Evolutionary conservation across 1,139 yeast genomes (phyloP).

Genomic region (Blastobotrys malaysiensis): DNA sequence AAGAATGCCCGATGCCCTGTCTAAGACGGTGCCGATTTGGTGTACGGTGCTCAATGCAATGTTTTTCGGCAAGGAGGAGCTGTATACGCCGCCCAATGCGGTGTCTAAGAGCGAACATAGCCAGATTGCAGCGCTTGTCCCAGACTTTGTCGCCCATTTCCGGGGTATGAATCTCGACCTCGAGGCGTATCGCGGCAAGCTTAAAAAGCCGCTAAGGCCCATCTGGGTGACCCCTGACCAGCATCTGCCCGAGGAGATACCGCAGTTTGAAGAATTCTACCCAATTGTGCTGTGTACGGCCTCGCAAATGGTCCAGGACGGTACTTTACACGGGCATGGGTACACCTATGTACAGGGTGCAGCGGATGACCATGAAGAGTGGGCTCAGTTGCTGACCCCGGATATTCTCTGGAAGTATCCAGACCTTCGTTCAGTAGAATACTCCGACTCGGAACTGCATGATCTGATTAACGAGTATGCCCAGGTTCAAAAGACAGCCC

Average conservation of each 20-base stretch:
- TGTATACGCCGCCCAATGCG: slow-evolving; percentile 47
- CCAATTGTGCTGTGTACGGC: slow-evolving; percentile 59
- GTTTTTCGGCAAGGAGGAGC: slow-evolving; percentile 37
- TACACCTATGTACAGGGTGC: slow-evolving; percentile 80
- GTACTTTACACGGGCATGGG: slow-evolving; percentile 41
- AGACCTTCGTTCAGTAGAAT: slow-evolving; percentile 33
- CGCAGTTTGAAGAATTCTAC: slow-evolving; percentile 31
- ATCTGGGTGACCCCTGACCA: slow-evolving; percentile 65
- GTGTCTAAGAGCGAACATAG: slow-evolving; percentile 56
- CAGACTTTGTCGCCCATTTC: slow-evolving; percentile 46
- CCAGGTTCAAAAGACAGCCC: neutral
- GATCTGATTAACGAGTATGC: slow-evolving; percentile 21
- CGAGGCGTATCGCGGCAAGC: slow-evolving; percentile 24
- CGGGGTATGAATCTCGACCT: slow-evolving; percentile 37
- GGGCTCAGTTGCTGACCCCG: slow-evolving; percentile 61
- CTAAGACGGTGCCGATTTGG: slow-evolving; percentile 89
- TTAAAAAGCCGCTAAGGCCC: slow-evolving; percentile 56
- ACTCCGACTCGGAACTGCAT: slow-evolving; percentile 38
- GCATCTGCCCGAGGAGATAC: slow-evolving; percentile 29
- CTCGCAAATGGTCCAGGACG: slow-evolving; percentile 55
- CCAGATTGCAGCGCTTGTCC: slow-evolving; percentile 47
- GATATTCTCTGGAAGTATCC: slow-evolving; percentile 50
- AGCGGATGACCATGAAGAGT: slow-evolving; percentile 87
- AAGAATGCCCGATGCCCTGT: slow-evolving; percentile 76
- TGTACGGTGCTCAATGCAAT: slow-evolving; percentile 68